These are phyloP conservation scores for Heterobasidion parviporum DNA, from an alignment of 1,284 basidiomycete species.

Conservation along the genomic window DNA sequence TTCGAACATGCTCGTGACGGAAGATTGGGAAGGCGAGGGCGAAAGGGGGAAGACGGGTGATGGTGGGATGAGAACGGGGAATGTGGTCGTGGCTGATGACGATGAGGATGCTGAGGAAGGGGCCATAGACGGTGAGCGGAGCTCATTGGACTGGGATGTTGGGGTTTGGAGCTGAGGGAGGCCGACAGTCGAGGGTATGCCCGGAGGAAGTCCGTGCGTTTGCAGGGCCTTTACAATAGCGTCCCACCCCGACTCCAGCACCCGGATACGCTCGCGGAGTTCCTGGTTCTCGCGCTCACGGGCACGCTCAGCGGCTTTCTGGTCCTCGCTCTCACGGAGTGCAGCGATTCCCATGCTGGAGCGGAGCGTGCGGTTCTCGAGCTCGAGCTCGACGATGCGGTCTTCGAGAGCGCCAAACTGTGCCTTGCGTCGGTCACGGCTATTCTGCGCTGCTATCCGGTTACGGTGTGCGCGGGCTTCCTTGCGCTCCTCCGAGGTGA, in stretches of 20 bases:
- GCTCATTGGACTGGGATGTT: conserved; percentile 12
- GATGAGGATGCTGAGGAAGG: conserved; percentile 18
- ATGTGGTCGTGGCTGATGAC: conserved; percentile 22
- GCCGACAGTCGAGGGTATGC: conserved; percentile 15
- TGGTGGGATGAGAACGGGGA: conserved; percentile 23
- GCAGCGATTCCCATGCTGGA: conserved; percentile 25
- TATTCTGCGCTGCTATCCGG: conserved; percentile 79
- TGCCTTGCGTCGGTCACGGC: conserved; percentile 71
- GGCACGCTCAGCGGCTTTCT: conserved; percentile 34
- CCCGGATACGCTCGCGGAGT: conserved; percentile 63
- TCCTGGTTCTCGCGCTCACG: conserved; percentile 66
- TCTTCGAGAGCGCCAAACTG: conserved; percentile 49
- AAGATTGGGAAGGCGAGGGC: conserved; percentile 40
- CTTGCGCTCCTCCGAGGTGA: conserved; percentile 64
- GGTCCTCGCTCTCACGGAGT: conserved; percentile 18
- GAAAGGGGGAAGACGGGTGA: conserved; percentile 36
- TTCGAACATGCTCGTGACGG: conserved; percentile 24
- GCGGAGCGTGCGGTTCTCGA: conserved; percentile 36
- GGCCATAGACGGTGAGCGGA: conserved; percentile 16
- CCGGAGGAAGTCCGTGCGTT: conserved; percentile 49
- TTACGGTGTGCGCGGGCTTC: conserved; percentile 79
- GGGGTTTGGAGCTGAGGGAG: conserved; percentile 12
- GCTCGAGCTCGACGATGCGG: conserved; percentile 35
- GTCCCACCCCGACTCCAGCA: conserved; percentile 73
- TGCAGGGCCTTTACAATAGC: conserved; percentile 67